phyloP scores from a whole-genome alignment of 2,329 filamentous ascomycete genomes.

The Aspergillus niger region DNA sequence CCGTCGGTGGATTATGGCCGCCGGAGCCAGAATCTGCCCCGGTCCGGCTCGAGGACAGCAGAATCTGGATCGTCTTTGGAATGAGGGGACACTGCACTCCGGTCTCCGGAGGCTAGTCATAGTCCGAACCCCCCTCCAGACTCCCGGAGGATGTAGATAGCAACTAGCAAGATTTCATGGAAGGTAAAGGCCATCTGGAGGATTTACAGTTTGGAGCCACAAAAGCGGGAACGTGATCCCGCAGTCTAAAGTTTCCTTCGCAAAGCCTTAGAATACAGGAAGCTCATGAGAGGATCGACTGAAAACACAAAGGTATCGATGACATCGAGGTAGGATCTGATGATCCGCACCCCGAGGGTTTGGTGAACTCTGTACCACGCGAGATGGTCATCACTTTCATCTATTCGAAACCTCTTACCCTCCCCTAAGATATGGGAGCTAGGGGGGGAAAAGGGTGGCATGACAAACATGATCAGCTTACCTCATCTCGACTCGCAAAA shows the following conservation, averaged over 20 bases:
- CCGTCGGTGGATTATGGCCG: constrained; percentile 1
- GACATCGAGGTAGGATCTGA: not conserved
- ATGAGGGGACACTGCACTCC: no score
- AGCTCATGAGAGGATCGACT: not conserved
- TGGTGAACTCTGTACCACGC: not conserved
- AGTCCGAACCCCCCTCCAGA: no score
- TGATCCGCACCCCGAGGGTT: not conserved
- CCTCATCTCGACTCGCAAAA: not conserved
- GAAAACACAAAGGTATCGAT: not conserved
- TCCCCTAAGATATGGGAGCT: not conserved
- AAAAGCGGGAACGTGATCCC: constrained; percentile 4
- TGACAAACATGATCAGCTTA: constrained; percentile 1
- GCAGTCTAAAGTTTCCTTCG: not conserved
- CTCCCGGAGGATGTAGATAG: not conserved
- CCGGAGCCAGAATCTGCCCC: constrained; percentile 15
- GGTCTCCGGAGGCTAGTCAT: no score
- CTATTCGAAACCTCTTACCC: not conserved
- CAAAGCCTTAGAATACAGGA: constrained; percentile 8
- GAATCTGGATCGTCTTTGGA: not conserved
- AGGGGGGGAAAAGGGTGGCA: not conserved
- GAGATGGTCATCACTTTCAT: not conserved
- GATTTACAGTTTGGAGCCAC: constrained; percentile 18
- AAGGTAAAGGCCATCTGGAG: not conserved
- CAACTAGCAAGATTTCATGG: not conserved
- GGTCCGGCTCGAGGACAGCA: not conserved